Evolutionary conservation across 345 rosid species (phyloP).

Genomic region (Pistacia integerrima): DNA sequence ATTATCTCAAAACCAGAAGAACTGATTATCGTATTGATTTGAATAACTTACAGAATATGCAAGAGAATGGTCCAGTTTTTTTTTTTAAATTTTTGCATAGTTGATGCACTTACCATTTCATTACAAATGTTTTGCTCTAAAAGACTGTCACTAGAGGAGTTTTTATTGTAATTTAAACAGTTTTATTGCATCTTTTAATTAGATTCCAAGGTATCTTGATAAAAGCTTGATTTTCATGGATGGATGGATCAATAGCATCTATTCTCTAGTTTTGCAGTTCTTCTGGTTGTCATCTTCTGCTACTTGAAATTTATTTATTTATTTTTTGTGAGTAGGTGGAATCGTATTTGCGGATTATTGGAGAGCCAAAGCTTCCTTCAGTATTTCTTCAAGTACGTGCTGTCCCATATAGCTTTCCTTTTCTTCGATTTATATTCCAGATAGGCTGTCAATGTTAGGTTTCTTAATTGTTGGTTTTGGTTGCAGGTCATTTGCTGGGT

Average conservation of each 20-base stretch:
- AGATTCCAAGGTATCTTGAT: not conserved
- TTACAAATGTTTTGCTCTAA: not conserved
- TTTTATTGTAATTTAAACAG: not conserved
- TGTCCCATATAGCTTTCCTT: slow-evolving; percentile 17
- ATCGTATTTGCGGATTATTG: slow-evolving; percentile 81
- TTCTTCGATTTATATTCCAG: not conserved
- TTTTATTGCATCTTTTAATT: not conserved
- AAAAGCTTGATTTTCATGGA: not conserved
- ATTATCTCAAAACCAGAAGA: not conserved
- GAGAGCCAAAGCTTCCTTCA: slow-evolving; percentile 98
- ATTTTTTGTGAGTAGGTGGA: slow-evolving; percentile 61
- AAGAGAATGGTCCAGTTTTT: too few species aligned
- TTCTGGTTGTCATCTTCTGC: not conserved
- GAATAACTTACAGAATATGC: not conserved
- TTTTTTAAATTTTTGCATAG: not conserved
- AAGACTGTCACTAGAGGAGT: not conserved
- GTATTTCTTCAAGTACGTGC: slow-evolving; percentile 80
- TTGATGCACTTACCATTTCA: not conserved
- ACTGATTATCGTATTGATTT: not conserved
- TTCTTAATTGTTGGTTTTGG: slow-evolving; percentile 29
- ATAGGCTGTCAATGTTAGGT: not conserved
- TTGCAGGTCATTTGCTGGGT: slow-evolving; percentile 98
- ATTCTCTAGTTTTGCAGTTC: not conserved
- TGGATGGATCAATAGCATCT: not conserved
- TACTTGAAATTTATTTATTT: slow-evolving; percentile 3